Conservation (phyloP, 2,329 filamentous ascomycete species). For the Fusarium sp. region DNA sequence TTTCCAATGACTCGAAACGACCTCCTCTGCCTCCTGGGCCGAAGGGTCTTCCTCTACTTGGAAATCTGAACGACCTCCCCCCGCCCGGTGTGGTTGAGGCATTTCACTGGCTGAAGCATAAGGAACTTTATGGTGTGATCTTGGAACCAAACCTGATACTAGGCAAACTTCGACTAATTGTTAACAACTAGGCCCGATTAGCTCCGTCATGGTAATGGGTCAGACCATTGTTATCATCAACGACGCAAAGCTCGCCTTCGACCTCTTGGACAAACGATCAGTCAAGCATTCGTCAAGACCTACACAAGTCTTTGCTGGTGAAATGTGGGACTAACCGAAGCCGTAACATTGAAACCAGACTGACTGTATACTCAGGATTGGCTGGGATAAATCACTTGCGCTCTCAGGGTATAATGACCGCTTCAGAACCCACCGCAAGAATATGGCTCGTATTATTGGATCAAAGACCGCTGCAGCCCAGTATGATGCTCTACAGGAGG, state of each 20-base stretch:
- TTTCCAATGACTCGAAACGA: not conserved
- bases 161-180: not conserved
- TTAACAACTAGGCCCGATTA: constrained; percentile 56
- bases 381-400: constrained; percentile 50
- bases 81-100: constrained; percentile 14
- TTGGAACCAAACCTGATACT: not conserved
- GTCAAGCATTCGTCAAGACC: constrained; percentile 29
- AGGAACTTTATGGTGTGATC: constrained; percentile 26
- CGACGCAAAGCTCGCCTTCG: constrained; percentile 50
- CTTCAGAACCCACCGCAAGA: constrained; percentile 58
- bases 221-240: constrained; percentile 57
- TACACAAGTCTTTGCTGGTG: constrained; percentile 22
- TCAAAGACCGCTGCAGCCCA: constrained; percentile 53
- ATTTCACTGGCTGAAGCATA: constrained; percentile 38
- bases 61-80: constrained; percentile 33
- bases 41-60: constrained; percentile 28
- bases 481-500: constrained; percentile 57
- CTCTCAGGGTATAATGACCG: constrained; percentile 52
- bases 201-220: constrained; percentile 54
- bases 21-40: constrained; percentile 31
- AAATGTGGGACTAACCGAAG: constrained; percentile 16
- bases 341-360: too few species aligned
- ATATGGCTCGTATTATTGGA: constrained; percentile 58
- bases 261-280: constrained; percentile 50
- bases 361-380: constrained; percentile 9